Evolutionary conservation across 75 land plant species (phyloP), one percentile per base, ranked within the genome.

Genomic region (Chamaecyparis obtusa): DNA sequence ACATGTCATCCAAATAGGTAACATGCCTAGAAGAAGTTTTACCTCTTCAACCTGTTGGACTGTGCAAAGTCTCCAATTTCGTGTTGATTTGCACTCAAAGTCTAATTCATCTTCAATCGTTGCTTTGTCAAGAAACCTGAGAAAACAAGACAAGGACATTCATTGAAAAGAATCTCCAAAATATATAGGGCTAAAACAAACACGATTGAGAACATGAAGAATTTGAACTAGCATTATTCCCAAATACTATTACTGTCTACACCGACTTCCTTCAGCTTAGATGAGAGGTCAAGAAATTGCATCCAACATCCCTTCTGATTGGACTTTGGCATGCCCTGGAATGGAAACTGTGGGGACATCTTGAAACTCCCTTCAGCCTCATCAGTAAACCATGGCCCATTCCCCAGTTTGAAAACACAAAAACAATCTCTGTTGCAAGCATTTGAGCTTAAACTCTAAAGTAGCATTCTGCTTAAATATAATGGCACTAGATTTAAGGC

Each of bases 1-100:
- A 1, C 92, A 95, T 86, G 92, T 88, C 33, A 91, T 39, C 99
- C 99, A 98, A 17, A 96, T 91, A 1, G 99, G 99, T 16, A 94
- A 79, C 5, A 98, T 80, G 3, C 91, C 84, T 30, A 95, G 27
- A 0, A 98, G 86, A 3, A 89, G 87, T 88, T 89, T 93, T 24
- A 89, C 89, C 74, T 91, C 91, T 85, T 90, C 88, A 46, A 88
- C 89, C 16, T 85, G 57, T 44, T 86, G 51, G 27, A 88, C 87
- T 17, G 88, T 88, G 89, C 89, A 86, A 3, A 88, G 39, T 19
- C 76, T 60, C 89, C 89, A 88, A 74, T 87, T 80, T 9, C 21
- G 55, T 17, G 14, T 39, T 44, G 80, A 7, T 55, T 41, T 83
- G 46, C 41, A 55, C 9, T 49, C 44, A 5, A 6, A 8, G 55